Percentiles rank a stretch among this genome's conserved stretches.
phyloP scores from a whole-genome alignment of 257 asterid genomes.

The Ilex asprella region DNA sequence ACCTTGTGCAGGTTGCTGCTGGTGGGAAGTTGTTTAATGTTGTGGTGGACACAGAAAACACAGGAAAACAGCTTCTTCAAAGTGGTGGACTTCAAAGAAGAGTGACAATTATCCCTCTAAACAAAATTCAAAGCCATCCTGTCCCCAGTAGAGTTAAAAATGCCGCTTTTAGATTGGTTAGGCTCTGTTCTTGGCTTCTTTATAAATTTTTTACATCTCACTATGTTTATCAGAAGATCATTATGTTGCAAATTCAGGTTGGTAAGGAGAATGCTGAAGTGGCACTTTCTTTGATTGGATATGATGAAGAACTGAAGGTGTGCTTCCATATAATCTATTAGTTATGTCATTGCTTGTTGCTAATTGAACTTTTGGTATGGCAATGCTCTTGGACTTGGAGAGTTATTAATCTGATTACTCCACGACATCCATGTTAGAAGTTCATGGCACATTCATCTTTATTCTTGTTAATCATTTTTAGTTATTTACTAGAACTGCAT shows the following conservation, averaged over 20 bases:
- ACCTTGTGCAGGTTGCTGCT: slow-evolving; percentile 76
- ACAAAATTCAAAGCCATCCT: slow-evolving; percentile 73
- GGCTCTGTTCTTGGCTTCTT: slow-evolving; percentile 16
- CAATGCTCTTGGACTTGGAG: slow-evolving; percentile 5
- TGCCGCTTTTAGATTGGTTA: slow-evolving; percentile 76
- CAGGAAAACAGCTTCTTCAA: slow-evolving; percentile 83
- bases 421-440: slow-evolving; percentile 12
- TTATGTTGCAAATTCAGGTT: slow-evolving; percentile 44
- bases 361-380: slow-evolving; percentile 6
- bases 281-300: slow-evolving; percentile 92
- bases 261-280: slow-evolving; percentile 95
- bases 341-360: slow-evolving; percentile 1
- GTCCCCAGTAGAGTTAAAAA: slow-evolving; percentile 51
- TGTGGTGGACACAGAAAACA: slow-evolving; percentile 85
- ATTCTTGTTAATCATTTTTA: not conserved
- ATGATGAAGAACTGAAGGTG: slow-evolving; percentile 80
- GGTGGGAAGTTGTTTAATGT: slow-evolving; percentile 90
- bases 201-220: not conserved
- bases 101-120: slow-evolving; percentile 90
- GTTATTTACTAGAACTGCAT: not conserved
- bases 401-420: slow-evolving; percentile 5
- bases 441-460: slow-evolving; percentile 3
- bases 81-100: slow-evolving; percentile 82
- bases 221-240: slow-evolving; percentile 10
- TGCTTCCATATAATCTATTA: slow-evolving; percentile 12